phyloP scores from a whole-genome alignment of 2,329 filamentous ascomycete species.

The Gnomoniopsis sp. region DNA sequence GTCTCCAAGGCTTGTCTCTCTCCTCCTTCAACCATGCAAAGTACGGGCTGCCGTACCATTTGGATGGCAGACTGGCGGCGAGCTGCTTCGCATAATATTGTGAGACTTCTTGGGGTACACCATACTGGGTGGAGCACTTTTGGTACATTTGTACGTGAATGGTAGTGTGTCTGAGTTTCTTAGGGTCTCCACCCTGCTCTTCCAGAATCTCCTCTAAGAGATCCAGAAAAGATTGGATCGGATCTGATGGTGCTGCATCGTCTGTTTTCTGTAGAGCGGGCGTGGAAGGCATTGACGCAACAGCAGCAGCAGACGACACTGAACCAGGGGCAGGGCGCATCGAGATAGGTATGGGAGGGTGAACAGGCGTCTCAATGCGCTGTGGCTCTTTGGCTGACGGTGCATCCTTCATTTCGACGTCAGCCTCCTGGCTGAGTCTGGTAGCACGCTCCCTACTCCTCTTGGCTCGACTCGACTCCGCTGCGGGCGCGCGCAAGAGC shows the following conservation, averaged over 20 bases:
- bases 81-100: constrained; percentile 43
- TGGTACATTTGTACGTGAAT: constrained; percentile 33
- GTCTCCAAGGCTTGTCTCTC: constrained; percentile 26
- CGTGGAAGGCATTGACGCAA: neutral
- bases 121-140: constrained; percentile 40
- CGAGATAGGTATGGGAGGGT: neutral
- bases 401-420: constrained; percentile 26
- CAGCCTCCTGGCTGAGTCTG: constrained; percentile 22
- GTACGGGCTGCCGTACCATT: constrained; percentile 31
- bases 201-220: constrained; percentile 25
- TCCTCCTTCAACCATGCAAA: constrained; percentile 32
- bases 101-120: constrained; percentile 35
- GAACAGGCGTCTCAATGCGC: constrained; percentile 15
- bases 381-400: constrained; percentile 18
- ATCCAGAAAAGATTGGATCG: constrained; percentile 13
- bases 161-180: constrained; percentile 25
- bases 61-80: constrained; percentile 30
- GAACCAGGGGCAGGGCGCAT: neutral
- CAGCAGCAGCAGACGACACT: neutral
- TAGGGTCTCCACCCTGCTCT: constrained; percentile 28
- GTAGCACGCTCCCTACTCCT: constrained; percentile 22
- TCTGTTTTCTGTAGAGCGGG: neutral
- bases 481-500: constrained; percentile 9
- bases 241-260: constrained; percentile 13
- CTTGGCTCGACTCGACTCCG: constrained; percentile 16